Percentiles rank a stretch among this genome's conserved stretches.
phyloP scores from a whole-genome alignment of 1,284 basidiomycete genomes.

The Xanthoconium separans region DNA sequence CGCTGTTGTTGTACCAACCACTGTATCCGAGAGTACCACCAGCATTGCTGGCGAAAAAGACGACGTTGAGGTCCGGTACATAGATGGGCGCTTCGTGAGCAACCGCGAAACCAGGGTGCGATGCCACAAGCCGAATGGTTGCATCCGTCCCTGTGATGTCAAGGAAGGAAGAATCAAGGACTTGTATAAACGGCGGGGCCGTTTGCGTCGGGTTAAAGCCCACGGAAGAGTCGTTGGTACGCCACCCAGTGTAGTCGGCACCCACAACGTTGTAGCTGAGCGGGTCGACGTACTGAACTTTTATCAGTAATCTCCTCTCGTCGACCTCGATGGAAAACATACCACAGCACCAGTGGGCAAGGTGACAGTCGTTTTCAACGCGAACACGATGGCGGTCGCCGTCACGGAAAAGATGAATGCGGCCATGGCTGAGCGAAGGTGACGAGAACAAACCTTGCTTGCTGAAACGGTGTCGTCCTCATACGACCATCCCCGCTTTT shows the following conservation, averaged over 20 bases:
- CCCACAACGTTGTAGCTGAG: constrained; percentile 44
- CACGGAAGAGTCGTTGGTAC: constrained; percentile 34
- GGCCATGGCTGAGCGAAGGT: background rate
- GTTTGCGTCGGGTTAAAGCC: constrained; percentile 47
- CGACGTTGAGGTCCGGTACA: constrained; percentile 57
- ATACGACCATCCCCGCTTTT: too few relatives aligned
- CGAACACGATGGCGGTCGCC: background rate
- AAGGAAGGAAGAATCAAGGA: constrained; percentile 63
- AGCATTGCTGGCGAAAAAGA: constrained; percentile 52
- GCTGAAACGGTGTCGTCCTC: background rate
- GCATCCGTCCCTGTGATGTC: constrained; percentile 57
- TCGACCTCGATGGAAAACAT: background rate
- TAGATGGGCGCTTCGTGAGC: constrained; percentile 77
- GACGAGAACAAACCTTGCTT: background rate
- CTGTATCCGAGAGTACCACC: constrained; percentile 41
- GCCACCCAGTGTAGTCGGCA: constrained; percentile 33
- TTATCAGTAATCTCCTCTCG: constrained; percentile 40
- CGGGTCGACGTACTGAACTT: constrained; percentile 43
- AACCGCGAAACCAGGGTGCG: constrained; percentile 59
- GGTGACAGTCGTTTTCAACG: background rate
- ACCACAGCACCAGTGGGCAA: constrained; percentile 19
- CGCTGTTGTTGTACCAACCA: constrained; percentile 47
- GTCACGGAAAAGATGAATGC: background rate
- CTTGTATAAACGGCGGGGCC: constrained; percentile 64
- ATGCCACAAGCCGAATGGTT: constrained; percentile 56